Conservation (phyloP, 116 monocot genomes). For the Posidonia oceanica region DNA sequence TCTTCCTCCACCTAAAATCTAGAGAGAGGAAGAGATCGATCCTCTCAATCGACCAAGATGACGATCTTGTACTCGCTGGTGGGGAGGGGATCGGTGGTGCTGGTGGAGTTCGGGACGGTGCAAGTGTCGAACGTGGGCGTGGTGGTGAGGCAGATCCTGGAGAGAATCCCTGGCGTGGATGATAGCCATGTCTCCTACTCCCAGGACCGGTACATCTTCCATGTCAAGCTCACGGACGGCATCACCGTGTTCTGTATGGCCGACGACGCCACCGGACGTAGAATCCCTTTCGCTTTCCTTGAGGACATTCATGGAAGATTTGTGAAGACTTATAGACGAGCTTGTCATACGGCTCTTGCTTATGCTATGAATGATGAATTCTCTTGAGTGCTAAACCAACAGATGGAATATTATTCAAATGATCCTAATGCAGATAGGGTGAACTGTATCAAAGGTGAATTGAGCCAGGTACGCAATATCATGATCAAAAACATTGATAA, state of each 20-base stretch:
- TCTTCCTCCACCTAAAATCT: too few relatives aligned
- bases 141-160: conserved; percentile 74
- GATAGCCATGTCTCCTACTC: conserved; percentile 95
- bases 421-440: conserved; percentile 98
- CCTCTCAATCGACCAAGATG: conserved; percentile 17
- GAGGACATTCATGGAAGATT: conserved; percentile 95
- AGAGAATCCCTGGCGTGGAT: conserved; percentile 60
- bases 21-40: too few relatives aligned
- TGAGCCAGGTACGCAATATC: conserved; percentile 87
- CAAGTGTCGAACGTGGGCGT: conserved; percentile 42
- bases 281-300: conserved; percentile 95
- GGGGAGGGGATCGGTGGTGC: conserved; percentile 72
- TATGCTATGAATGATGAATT: conserved; percentile 99
- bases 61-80: conserved; percentile 72
- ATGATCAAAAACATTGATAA: conserved; percentile 94
- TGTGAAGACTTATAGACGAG: conserved; percentile 88
- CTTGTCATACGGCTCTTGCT: conserved; percentile 90
- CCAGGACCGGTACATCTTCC: conserved; percentile 87
- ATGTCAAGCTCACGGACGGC: conserved; percentile 96
- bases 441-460: conserved; percentile 90
- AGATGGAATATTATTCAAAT: conserved; percentile 94
- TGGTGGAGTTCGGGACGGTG: conserved; percentile 55
- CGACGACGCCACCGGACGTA: conserved; percentile 84
- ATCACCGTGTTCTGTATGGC: conserved; percentile 97
- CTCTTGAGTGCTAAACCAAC: conserved; percentile 83